Base-by-base conservation (phyloP, 116 monocot genomes). In the Trichopus zeylanicus region DNA sequence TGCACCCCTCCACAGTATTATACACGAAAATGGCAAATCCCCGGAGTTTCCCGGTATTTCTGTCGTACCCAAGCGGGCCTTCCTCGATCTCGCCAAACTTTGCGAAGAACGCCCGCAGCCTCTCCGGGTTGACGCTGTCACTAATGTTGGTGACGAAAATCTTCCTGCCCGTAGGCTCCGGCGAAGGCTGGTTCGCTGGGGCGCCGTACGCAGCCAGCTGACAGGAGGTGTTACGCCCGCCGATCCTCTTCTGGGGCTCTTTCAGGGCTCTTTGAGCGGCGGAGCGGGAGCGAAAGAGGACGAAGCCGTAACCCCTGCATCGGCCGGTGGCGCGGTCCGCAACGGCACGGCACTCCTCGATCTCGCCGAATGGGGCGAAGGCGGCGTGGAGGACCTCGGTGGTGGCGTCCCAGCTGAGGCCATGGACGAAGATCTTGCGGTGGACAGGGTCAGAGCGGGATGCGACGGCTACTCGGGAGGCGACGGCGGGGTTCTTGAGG, bases 231-330 rank as follows among this genome's bases (percentile, higher is more conserved):
- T 73, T 78, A 51, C 91, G 61, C 47, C 62, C 68, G 2, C 91
- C 86, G n/a, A 91, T 83, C 70, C 75, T 83, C 77, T 91, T 91
- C 70, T 91, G 86, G 0, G 91, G 91, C 38, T 91, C 73, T 57
- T 68, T 61, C 10, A 91, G 67, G 1, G 86, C 86, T 10, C 66
- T 52, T 2, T 70, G 67, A 5, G 91, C 91, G 7, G 77, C 83
- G 7, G 26, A 31, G 6, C 91, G 63, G 51, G 64, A 64, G 65
- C 79, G 80, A 73, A 86, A 91, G 22, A 91, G 80, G 61, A 91
- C 75, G 59, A 91, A 91, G 3, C 75, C 91, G 25, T 91, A 91
- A 6, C 91, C 91, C 60, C 83, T 91, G 34, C 81, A 86, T 57
- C 75, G 76, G 2, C 91, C 91, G 3, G 91, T 71, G 53, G 30